A percentile compares a stretch with the other conserved stretches of the same genome.
Evolutionary conservation across 148 eudicot genomes (phyloP).

Genomic region (Amaranthus cruentus): DNA sequence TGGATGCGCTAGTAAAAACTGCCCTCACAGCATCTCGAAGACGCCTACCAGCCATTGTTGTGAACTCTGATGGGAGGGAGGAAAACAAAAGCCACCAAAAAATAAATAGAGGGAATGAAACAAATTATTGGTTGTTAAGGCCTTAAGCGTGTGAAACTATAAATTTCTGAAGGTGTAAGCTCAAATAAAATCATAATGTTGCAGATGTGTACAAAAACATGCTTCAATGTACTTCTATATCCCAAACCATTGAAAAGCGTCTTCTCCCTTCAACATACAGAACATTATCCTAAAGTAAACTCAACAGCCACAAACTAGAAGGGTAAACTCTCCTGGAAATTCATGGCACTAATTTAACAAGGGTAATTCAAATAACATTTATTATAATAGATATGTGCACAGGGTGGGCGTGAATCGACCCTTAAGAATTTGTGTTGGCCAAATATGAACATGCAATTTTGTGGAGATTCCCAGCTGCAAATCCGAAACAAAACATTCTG

Average conservation of each 20-base stretch:
- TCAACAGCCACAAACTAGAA: not conserved
- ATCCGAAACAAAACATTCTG: not conserved
- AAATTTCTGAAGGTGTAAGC: constrained; percentile 1
- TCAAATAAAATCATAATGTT: not conserved
- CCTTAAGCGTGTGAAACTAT: not conserved
- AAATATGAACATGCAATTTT: not conserved
- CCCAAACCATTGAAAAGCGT: not conserved
- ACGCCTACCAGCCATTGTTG: constrained; percentile 98
- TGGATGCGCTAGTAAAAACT: constrained; percentile 43
- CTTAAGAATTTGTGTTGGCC: not conserved
- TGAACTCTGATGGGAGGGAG: constrained; percentile 46
- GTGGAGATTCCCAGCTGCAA: not conserved
- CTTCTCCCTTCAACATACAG: not conserved
- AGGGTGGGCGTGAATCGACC: too few relatives aligned
- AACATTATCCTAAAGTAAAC: not conserved
- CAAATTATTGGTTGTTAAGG: not conserved
- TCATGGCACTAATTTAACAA: not conserved
- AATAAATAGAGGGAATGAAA: not conserved
- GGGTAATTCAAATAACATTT: not conserved
- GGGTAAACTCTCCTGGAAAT: not conserved
- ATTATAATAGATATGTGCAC: not conserved
- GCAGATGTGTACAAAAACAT: not conserved
- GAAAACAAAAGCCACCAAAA: not conserved
- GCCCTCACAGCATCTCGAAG: constrained; percentile 83
- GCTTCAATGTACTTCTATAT: not conserved